Evolutionary conservation across 352 stramenopile genomes (phyloP), one percentile per base, ranked within the genome.

Genomic region (Phytophthora colocasiae): DNA sequence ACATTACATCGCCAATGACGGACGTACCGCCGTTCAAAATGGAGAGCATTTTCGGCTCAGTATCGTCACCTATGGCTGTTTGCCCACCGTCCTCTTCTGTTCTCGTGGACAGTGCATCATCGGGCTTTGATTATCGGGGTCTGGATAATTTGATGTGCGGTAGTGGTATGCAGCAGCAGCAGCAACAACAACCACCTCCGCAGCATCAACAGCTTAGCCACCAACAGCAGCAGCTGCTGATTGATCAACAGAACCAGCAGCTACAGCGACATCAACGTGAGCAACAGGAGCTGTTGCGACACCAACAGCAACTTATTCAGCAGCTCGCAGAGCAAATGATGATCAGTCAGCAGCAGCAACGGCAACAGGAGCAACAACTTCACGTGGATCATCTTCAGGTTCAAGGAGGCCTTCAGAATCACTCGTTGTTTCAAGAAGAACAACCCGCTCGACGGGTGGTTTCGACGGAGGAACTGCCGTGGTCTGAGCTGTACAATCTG

Each of bases 401-500:
- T 12, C 49, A 64, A n/a, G 54, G 51, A 17, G 81, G 84, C 24
- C 59, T 93, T 19, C 74, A 89, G 65, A 81, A 67, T 47, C 81
- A 93, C 66, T 83, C 71, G 45, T 62, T 93, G 4, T 93, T 93
- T 45, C 76, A 79, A 19, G 83, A 93, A 41, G 63, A 87, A 6
- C 48, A 74, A 51, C 74, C 83, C 17, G 71, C 76, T 27, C 80
- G 83, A 19, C 75, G 85, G 15, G 78, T 93, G 6, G 83, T 93
- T 14, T 80, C 83, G 26, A 89, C 66, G 3, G 85, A 93, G 34
- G 85, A 93, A 36, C 67, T 93, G 27, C 85, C 85, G 14, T 93
- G 85, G 85, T 90, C 85, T 22, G 85, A 93, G 71, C 66, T 93
- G 15, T 93, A 93, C 72, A 90, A 92, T 65, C 52, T 93, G 17